Evolutionary conservation across 2,329 filamentous ascomycete genomes (phyloP), one percentile per base, ranked within the genome.

Genomic region (Periconia digitata): DNA sequence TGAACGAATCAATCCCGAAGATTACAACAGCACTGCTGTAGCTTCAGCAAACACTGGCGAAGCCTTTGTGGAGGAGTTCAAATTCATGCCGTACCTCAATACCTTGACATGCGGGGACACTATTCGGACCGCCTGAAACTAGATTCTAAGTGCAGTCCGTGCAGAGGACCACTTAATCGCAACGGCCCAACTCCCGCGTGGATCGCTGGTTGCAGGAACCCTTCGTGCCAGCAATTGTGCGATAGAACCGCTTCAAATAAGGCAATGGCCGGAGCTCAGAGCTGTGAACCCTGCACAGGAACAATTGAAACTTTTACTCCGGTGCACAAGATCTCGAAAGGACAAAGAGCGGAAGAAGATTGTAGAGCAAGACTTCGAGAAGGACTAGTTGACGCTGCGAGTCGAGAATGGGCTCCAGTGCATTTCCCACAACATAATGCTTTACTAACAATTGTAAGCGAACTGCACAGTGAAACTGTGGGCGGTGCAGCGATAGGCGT

Each of bases 151-250:
- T 84, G 82, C 58, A 54, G 60, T 2, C 51, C 57, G 1, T 85
- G 83, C 53, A 59, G 2, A 55, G 43, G 51, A 18, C 41, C 62
- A 0, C 77, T 78, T 0, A 54, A 63, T 0, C 53, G 73, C 0
- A 71, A 77, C 12, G 34, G 16, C 32, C 10, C 17, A 3, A 21
- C n/a, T n/a, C n/a, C n/a, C n/a, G n/a, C 42, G 0, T 63, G 72
- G 8, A 66, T 80, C 23, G 80, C 80, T 0, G 65, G 72, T 4
- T 86, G 83, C 58, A 67, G 72, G 15, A 83, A 86, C 50, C 62
- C 83, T 5, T 82, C 81, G 53, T 86, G 83, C 62, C 13, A 61
- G 1, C 60, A 67, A 0, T 85, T 82, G 53, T 66, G 81, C 7
- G 44, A 59, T 2, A 54, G 60, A 2, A 48, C 72, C 36, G 51